phyloP scores from a whole-genome alignment of 192 early-diverging fungal genomes.

The Gorgonomyces haynaldii region DNA sequence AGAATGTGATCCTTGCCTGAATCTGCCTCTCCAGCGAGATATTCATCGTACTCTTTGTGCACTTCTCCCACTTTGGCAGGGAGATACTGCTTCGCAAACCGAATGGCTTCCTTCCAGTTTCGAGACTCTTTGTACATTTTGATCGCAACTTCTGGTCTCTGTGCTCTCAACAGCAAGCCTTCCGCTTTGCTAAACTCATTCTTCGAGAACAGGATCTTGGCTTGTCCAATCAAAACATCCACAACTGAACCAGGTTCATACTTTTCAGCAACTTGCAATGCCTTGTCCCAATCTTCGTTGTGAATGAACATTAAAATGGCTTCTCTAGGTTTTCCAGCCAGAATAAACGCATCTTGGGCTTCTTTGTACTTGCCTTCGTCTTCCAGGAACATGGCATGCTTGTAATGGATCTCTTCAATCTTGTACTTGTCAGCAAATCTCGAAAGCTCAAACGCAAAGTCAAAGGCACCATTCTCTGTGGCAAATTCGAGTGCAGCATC shows the following conservation, averaged over 20 bases:
- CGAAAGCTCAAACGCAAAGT: constrained; percentile 53
- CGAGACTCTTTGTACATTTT: constrained; percentile 45
- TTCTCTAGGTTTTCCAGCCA: constrained; percentile 52
- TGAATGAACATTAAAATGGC: constrained; percentile 62
- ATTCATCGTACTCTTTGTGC: constrained; percentile 42
- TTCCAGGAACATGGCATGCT: constrained; percentile 51
- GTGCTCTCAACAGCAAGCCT: constrained; percentile 44
- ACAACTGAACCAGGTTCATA: constrained; percentile 39
- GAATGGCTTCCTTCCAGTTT: constrained; percentile 52
- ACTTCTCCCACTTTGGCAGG: constrained; percentile 38
- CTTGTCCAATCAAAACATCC: constrained; percentile 51
- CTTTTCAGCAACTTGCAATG: constrained; percentile 45
- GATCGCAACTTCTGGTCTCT: constrained; percentile 48
- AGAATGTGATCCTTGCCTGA: constrained; percentile 44
- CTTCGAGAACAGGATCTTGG: constrained; percentile 42
- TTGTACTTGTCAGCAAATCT: constrained; percentile 52
- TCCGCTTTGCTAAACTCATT: constrained; percentile 44
- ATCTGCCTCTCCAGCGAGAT: constrained; percentile 26
- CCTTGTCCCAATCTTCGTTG: constrained; percentile 54
- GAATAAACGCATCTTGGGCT: constrained; percentile 48
- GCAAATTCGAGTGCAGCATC: constrained; percentile 59
- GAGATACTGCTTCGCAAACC: constrained; percentile 49
- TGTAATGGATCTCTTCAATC: constrained; percentile 51
- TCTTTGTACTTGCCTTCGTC: constrained; percentile 53
- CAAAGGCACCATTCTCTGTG: constrained; percentile 54